Conservation (phyloP, 2,329 filamentous ascomycete species). For the Magnaporthiopsis poae region DNA sequence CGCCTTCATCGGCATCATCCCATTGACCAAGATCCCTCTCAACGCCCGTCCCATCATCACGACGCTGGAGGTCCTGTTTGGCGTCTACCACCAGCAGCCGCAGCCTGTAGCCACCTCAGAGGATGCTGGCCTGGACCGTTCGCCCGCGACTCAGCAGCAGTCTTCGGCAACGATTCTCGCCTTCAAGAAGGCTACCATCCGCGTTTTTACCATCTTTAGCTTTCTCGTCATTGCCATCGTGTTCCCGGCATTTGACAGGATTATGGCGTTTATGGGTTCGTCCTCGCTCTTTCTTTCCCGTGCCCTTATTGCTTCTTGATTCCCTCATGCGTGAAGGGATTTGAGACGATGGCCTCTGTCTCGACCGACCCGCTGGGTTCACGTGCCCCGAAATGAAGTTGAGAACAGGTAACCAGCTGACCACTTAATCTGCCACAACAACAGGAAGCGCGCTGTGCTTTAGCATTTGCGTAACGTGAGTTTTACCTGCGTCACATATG, state of each 20-base stretch:
- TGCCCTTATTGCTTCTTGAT: no score
- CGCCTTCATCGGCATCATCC: conserved; percentile 81
- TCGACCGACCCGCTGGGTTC: no score
- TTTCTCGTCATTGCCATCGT: conserved; percentile 64
- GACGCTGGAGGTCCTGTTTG: conserved; percentile 71
- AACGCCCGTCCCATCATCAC: conserved; percentile 81
- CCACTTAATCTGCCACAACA: neutral
- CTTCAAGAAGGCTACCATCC: conserved; percentile 48
- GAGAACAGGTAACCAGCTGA: no score
- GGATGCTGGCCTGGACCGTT: neutral
- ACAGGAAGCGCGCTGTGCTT: conserved; percentile 72
- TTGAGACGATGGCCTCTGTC: neutral
- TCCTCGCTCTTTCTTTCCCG: neutral
- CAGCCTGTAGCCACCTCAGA: neutral
- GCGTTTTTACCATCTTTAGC: conserved; percentile 55
- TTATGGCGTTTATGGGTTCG: conserved; percentile 72
- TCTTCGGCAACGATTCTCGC: conserved; percentile 28
- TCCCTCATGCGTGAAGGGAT: neutral
- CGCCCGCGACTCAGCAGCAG: conserved; percentile 29
- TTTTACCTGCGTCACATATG: conserved; percentile 9
- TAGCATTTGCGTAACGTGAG: conserved; percentile 76
- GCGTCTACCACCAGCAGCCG: conserved; percentile 45
- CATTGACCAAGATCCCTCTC: conserved; percentile 86
- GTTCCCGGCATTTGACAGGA: conserved; percentile 72
- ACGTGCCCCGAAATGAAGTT: no score